A percentile compares a stretch with the other conserved stretches of the same genome.
These are phyloP conservation scores for Stemphylium lycopersici DNA, from an alignment of 2,329 filamentous ascomycete genomes.

Conservation along the genomic window DNA sequence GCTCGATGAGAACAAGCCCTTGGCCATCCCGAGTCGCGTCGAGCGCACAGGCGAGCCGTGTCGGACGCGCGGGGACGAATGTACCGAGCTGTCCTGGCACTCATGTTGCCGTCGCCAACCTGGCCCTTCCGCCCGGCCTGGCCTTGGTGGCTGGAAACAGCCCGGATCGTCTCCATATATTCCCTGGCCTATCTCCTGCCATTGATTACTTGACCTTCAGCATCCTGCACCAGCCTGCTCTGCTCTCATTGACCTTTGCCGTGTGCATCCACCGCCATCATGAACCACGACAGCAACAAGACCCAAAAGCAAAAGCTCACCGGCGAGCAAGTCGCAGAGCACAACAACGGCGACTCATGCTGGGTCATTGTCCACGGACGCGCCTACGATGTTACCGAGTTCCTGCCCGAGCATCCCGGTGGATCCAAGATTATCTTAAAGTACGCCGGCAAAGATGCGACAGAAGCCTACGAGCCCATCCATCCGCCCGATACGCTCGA, in stretches of 20 bases:
- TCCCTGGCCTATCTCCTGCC: conserved; percentile 10
- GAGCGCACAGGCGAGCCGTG: conserved; percentile 8
- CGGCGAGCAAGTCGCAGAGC: conserved; percentile 64
- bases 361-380: conserved; percentile 73
- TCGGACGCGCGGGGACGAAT: conserved; percentile 35
- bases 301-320: conserved; percentile 53
- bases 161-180: conserved; percentile 12
- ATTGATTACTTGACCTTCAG: conserved; percentile 5
- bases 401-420: conserved; percentile 68
- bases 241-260: no score
- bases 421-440: conserved; percentile 91
- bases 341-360: conserved; percentile 79
- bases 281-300: conserved; percentile 53
- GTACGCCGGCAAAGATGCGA: conserved; percentile 61
- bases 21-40: not conserved
- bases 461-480: conserved; percentile 60
- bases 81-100: conserved; percentile 35
- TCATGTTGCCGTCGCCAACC: conserved; percentile 40
- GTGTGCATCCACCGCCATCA: conserved; percentile 37
- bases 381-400: conserved; percentile 72
- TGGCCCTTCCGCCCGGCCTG: conserved; percentile 30
- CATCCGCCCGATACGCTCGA: conserved; percentile 55
- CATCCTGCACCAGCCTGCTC: not conserved
- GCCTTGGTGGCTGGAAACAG: conserved; percentile 32
- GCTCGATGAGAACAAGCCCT: conserved; percentile 4